Evolutionary conservation across 1,284 basidiomycete species (phyloP), one percentile per base, ranked within the genome.

Genomic region (Xerocomus amazonicus): DNA sequence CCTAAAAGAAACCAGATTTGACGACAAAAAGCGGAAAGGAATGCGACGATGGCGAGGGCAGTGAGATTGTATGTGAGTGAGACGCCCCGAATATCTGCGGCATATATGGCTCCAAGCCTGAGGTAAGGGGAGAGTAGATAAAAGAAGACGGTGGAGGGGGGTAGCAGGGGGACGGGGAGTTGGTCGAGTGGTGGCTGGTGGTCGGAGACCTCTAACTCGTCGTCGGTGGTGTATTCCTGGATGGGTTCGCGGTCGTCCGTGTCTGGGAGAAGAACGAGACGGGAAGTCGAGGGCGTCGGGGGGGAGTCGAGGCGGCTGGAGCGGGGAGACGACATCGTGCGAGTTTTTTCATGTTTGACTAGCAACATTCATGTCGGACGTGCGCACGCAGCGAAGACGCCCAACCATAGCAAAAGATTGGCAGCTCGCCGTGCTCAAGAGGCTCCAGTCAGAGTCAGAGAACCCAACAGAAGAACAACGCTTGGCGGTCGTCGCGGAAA

Each of bases 1-100:
- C 81, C 78, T 12, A 89, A 75, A 73, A 87, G 78, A 67, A 84
- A 87, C 80, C 83, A 85, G 43, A 89, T 70, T 57, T 87, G 84
- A 38, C 83, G 73, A 33, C 80, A 74, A 53, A 84, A 80, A 13
- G 74, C 75, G 5, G 86, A 78, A 9, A 84, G 68, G 28, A 73
- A 59, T 12, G 82, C 81, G 52, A 81, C 82, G 26, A 76, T 56
- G 28, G 80, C 45, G 6, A 87, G 66, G 1, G 72, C 69, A n/a
- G 77, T 69, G 27, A 87, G 66, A 2, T 74, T 74, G 14, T 74
- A 70, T 56, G 73, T 73, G 26, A 83, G 65, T 1, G 79, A 73
- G n/a, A 76, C 60, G 35, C 67, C 65, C 2, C 70, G 70, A 10
- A 56, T 35, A 52, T 75, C 73, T 9, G 78, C 74, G 4, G 84